Percentiles rank a stretch among this genome's conserved stretches.
These are phyloP conservation scores for Lophiotrema nucula DNA, from an alignment of 495 filamentous ascomycete genomes.

Conservation along the genomic window DNA sequence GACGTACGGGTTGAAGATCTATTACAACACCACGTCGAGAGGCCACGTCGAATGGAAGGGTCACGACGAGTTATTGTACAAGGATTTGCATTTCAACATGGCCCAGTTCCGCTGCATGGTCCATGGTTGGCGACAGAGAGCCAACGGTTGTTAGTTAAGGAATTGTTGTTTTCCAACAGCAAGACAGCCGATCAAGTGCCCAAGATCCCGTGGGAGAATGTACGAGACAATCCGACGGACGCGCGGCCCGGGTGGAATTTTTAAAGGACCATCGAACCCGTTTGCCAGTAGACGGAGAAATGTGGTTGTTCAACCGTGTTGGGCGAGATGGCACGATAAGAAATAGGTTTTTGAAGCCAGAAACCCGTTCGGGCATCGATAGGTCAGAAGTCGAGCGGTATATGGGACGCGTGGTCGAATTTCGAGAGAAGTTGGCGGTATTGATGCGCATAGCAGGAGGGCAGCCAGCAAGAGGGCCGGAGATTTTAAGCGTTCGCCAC, in stretches of 20 bases:
- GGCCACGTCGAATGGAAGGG: conserved; percentile 21
- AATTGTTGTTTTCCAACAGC: neutral
- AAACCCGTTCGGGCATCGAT: neutral
- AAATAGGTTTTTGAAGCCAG: neutral
- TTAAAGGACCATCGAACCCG: neutral
- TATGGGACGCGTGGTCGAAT: neutral
- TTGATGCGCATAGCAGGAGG: neutral
- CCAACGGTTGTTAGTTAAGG: neutral
- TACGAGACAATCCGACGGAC: neutral
- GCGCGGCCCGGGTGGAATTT: neutral
- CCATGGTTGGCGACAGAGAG: conserved; percentile 5
- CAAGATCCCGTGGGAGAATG: neutral
- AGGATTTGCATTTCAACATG: conserved; percentile 4
- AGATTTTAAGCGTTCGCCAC: neutral
- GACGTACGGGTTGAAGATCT: conserved; percentile 39
- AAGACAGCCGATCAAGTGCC: neutral
- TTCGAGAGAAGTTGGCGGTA: conserved; percentile 1
- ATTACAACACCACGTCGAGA: conserved; percentile 33
- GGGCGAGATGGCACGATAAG: neutral
- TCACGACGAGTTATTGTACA: conserved; percentile 7
- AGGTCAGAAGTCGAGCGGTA: neutral
- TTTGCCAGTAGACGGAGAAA: neutral
- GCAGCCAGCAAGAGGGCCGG: neutral
- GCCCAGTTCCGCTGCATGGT: conserved; percentile 14
- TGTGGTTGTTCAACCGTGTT: neutral